A percentile compares a stretch with the other conserved stretches of the same genome.
Conservation (phyloP, 371 early-diverging fungal species). For the Mortierella sp. region DNA sequence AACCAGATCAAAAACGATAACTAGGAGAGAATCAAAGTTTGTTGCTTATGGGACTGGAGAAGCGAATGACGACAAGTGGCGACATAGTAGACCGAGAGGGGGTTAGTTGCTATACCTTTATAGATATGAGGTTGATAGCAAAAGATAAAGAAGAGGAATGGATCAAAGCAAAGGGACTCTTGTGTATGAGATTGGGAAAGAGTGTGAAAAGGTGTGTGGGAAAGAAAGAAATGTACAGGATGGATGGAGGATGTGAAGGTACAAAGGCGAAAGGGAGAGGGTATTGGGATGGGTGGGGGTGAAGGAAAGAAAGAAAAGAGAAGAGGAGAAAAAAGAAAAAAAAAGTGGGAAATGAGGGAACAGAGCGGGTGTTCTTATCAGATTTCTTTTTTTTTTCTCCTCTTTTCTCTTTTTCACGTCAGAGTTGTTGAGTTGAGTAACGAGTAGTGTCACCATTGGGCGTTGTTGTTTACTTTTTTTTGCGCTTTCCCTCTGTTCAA, state of each 20-base stretch:
- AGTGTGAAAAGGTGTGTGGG: background rate
- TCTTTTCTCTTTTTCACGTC: background rate
- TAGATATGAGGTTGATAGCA: background rate
- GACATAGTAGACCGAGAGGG: background rate
- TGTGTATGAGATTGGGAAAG: too few relatives aligned
- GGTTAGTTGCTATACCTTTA: background rate
- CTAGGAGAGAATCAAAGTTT: background rate
- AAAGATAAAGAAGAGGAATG: background rate
- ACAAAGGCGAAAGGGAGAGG: background rate
- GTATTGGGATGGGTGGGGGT: background rate
- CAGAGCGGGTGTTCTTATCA: background rate
- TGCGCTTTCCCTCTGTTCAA: background rate
- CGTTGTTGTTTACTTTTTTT: conserved; percentile 7
- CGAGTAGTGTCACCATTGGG: conserved; percentile 5
- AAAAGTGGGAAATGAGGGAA: background rate
- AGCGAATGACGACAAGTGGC: background rate
- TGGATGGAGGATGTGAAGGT: background rate
- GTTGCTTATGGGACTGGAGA: too few relatives aligned
- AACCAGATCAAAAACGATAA: background rate
- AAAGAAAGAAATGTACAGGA: background rate
- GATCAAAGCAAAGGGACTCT: too few relatives aligned
- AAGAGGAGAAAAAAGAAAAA: background rate
- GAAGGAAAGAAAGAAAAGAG: background rate
- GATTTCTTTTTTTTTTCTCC: conserved; percentile 10
- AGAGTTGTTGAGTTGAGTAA: background rate